Conservation (phyloP, 768 basidiomycete genomes). For the Leccinum aurantiacum region DNA sequence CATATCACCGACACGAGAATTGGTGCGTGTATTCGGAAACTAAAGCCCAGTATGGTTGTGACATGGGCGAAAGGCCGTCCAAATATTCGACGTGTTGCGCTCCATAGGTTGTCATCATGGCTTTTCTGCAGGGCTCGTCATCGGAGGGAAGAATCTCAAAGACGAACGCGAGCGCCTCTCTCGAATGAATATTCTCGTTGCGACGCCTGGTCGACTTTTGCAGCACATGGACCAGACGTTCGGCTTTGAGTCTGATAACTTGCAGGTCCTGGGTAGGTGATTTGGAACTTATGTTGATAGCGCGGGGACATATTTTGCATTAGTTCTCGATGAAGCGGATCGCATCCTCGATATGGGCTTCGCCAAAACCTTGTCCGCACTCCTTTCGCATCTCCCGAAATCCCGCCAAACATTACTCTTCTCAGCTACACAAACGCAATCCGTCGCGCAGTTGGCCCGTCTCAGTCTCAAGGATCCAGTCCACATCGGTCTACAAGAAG, state of each 20-base stretch:
- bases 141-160: conserved; percentile 93
- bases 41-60: conserved; percentile 1
- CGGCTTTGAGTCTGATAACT: conserved; percentile 86
- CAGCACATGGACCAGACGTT: conserved; percentile 99
- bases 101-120: conserved; percentile 88
- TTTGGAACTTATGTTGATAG: background rate
- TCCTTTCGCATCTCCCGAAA: conserved; percentile 88
- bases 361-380: conserved; percentile 81
- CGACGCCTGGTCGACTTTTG: conserved; percentile 90
- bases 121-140: conserved; percentile 93
- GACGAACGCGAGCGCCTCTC: conserved; percentile 87
- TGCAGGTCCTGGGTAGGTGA: conserved; percentile 83
- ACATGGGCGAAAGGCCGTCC: conserved; percentile 68
- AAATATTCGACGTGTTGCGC: conserved; percentile 96
- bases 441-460: conserved; percentile 83
- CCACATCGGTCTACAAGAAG: conserved; percentile 61
- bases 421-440: conserved; percentile 94
- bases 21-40: conserved; percentile 50
- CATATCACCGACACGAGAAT: conserved; percentile 90
- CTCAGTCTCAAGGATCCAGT: conserved; percentile 84
- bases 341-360: conserved; percentile 98
- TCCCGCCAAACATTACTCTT: conserved; percentile 94
- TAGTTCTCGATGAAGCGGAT: conserved; percentile 96
- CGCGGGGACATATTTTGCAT: background rate
- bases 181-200: conserved; percentile 98